Conservation (phyloP, 148 eudicot genomes). For the Vaccinium macrocarpon region DNA sequence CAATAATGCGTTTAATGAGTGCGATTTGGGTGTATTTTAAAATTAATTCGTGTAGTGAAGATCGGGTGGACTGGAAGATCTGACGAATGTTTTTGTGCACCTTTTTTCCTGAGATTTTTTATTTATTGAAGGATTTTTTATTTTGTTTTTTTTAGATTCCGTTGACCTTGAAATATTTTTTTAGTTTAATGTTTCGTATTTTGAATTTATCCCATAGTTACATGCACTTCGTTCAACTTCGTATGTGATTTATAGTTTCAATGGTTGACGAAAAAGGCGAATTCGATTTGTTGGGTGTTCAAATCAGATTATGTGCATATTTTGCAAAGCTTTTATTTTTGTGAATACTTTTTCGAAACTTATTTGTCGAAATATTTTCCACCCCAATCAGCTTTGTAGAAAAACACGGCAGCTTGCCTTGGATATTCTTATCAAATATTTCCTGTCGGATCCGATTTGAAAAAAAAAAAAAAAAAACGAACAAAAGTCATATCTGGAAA, state of each 20-base stretch:
- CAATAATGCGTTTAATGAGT: neutral
- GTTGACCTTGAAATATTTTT: neutral
- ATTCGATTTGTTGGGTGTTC: neutral
- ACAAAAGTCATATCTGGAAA: neutral
- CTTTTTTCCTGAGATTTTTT: neutral
- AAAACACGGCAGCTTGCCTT: neutral
- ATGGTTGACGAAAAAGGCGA: neutral
- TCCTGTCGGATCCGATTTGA: too few relatives aligned
- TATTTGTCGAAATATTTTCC: neutral
- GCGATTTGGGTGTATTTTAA: neutral
- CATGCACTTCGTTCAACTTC: neutral
- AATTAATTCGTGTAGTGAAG: neutral
- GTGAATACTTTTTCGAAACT: too few relatives aligned
- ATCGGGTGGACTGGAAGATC: neutral
- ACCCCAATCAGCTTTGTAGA: neutral
- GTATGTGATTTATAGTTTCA: too few relatives aligned
- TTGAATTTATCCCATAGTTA: neutral
- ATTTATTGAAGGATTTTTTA: neutral
- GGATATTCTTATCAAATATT: neutral
- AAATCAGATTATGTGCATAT: neutral
- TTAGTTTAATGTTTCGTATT: neutral
- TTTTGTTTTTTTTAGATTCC: neutral
- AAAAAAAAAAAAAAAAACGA: too few relatives aligned
- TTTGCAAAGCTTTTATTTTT: neutral
- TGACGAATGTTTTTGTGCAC: neutral